phyloP scores from a whole-genome alignment of 192 early-diverging fungal species.

The Chytriomyces hyalinus region DNA sequence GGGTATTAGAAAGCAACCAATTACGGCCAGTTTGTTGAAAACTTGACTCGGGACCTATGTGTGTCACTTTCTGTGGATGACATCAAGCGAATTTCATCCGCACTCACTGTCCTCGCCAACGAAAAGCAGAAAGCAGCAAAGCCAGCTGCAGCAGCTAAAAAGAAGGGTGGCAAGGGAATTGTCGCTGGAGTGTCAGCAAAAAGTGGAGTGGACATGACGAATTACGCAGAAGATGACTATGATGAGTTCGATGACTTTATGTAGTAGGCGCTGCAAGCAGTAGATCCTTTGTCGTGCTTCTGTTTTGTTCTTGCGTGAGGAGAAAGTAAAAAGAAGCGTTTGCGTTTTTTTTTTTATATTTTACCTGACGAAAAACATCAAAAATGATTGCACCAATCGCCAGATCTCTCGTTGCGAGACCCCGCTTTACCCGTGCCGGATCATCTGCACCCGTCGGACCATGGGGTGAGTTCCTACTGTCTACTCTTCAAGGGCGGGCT shows the following conservation, averaged over 20 bases:
- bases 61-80: conserved; percentile 56
- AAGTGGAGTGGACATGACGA: conserved; percentile 26
- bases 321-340: conserved; percentile 1
- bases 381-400: neutral
- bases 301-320: neutral
- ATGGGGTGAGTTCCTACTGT: conserved; percentile 19
- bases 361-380: conserved; percentile 4
- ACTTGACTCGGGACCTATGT: conserved; percentile 47
- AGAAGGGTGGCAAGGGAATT: conserved; percentile 35
- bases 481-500: neutral
- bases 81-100: conserved; percentile 49
- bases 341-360: conserved; percentile 15
- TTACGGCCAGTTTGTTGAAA: conserved; percentile 59
- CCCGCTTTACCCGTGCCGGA: conserved; percentile 2
- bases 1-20: conserved; percentile 34
- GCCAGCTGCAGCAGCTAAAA: conserved; percentile 40
- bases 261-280: conserved; percentile 25
- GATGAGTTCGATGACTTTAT: conserved; percentile 56
- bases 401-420: neutral
- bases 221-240: conserved; percentile 22
- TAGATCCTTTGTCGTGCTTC: neutral
- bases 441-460: conserved; percentile 22
- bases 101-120: conserved; percentile 55
- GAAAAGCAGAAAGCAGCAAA: conserved; percentile 61
- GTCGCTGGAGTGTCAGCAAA: conserved; percentile 42